Evolutionary conservation across 345 rosid species (phyloP).

Genomic region (Trapa bicornis): DNA sequence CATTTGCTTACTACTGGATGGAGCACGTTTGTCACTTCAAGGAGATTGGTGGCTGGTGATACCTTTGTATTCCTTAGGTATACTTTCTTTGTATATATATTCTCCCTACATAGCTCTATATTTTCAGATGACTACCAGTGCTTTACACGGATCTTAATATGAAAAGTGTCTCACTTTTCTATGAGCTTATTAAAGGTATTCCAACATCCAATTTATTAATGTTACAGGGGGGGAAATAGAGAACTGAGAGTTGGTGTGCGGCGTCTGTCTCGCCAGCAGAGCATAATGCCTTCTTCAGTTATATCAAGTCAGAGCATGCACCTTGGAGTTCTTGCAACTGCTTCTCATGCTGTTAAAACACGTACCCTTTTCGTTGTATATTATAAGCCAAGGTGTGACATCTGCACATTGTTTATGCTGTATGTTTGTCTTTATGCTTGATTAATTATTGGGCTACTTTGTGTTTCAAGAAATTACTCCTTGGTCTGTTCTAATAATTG

Average conservation of each 20-base stretch:
- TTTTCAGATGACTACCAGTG: neutral
- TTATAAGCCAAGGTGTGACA: slow-evolving; percentile 69
- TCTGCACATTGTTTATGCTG: neutral
- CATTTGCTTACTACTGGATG: slow-evolving; percentile 89
- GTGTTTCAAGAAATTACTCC: too few relatives aligned
- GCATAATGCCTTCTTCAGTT: slow-evolving; percentile 55
- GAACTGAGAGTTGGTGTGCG: slow-evolving; percentile 66
- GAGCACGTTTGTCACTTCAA: slow-evolving; percentile 79
- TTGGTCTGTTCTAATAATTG: too few relatives aligned
- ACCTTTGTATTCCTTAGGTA: slow-evolving; percentile 77
- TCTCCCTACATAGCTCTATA: too few relatives aligned
- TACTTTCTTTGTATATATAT: too few relatives aligned
- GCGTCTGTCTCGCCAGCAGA: slow-evolving; percentile 45
- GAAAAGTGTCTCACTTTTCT: neutral
- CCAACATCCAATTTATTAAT: neutral
- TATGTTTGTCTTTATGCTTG: neutral
- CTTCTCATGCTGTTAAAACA: slow-evolving; percentile 54
- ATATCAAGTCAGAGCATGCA: slow-evolving; percentile 87
- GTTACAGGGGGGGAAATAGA: slow-evolving; percentile 46
- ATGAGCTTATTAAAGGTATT: neutral
- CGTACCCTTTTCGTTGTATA: slow-evolving; percentile 55
- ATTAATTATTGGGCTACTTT: neutral
- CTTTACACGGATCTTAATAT: neutral
- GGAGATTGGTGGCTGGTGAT: slow-evolving; percentile 73
- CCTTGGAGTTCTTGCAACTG: slow-evolving; percentile 75